A percentile compares a stretch with the other conserved stretches of the same genome.
These are phyloP conservation scores for Daedaleopsis sinensis DNA, from an alignment of 768 basidiomycete species.

Conservation along the genomic window DNA sequence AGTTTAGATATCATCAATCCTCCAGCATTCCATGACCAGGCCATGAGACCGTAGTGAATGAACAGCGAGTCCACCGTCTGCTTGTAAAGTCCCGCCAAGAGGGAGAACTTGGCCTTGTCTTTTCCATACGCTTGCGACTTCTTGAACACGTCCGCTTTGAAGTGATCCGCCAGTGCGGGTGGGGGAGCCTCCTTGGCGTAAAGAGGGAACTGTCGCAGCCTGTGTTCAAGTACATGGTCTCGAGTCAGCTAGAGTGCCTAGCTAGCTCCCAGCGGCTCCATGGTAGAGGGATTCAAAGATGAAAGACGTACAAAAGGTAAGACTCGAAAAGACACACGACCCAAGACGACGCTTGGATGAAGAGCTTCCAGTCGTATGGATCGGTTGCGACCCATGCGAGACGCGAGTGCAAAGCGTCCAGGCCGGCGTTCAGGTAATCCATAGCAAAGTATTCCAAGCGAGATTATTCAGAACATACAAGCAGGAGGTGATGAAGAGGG, in stretches of 20 bases:
- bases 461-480: background rate
- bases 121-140: slow-evolving; percentile 92
- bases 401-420: slow-evolving; percentile 57
- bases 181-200: slow-evolving; percentile 81
- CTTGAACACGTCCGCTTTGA: slow-evolving; percentile 70
- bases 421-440: slow-evolving; percentile 28
- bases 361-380: slow-evolving; percentile 78
- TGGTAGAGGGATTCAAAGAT: background rate
- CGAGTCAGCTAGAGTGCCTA: background rate
- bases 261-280: background rate
- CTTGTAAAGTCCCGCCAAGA: slow-evolving; percentile 74
- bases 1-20: slow-evolving; percentile 51
- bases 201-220: slow-evolving; percentile 81
- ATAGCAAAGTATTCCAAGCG: slow-evolving; percentile 6
- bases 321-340: slow-evolving; percentile 82
- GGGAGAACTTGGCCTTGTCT: slow-evolving; percentile 85
- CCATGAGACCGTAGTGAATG: slow-evolving; percentile 77
- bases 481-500: background rate
- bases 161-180: slow-evolving; percentile 65
- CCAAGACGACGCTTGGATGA: slow-evolving; percentile 82
- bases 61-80: slow-evolving; percentile 70
- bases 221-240: slow-evolving; percentile 20
- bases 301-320: slow-evolving; percentile 71
- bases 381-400: slow-evolving; percentile 76
- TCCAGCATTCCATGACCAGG: slow-evolving; percentile 78